A percentile compares a stretch with the other conserved stretches of the same genome.
Conservation (phyloP, 1,139 yeast species). For the Suhomyces taliae region DNA sequence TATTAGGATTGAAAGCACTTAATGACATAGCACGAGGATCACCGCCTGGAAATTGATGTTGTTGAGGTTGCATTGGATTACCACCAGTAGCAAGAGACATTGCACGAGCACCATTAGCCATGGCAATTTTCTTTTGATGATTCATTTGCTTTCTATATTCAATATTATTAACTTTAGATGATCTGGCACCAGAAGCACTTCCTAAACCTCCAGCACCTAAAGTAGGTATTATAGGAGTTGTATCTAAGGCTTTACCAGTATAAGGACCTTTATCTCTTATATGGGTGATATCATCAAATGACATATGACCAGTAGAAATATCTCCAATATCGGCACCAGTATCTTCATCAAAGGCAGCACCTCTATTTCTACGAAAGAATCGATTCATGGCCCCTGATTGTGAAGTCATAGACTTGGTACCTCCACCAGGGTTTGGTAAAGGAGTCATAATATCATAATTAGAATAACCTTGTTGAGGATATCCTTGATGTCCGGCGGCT, state of each 20-base stretch:
- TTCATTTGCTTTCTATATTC: slow-evolving; percentile 71
- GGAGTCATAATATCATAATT: slow-evolving; percentile 26
- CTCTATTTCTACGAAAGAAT: slow-evolving; percentile 45
- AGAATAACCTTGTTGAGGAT: slow-evolving; percentile 11
- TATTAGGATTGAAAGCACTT: slow-evolving; percentile 27
- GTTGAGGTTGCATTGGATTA: slow-evolving; percentile 35
- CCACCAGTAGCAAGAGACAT: slow-evolving; percentile 39
- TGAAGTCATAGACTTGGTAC: slow-evolving; percentile 48
- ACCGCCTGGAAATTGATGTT: slow-evolving; percentile 9
- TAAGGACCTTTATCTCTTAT: slow-evolving; percentile 65
- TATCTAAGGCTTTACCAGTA: slow-evolving; percentile 43
- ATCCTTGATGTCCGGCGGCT: background rate
- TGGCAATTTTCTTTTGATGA: slow-evolving; percentile 61
- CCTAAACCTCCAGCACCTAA: slow-evolving; percentile 27
- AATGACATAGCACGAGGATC: slow-evolving; percentile 62
- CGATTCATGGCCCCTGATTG: slow-evolving; percentile 36
- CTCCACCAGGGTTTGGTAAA: slow-evolving; percentile 18
- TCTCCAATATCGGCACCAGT: slow-evolving; percentile 49
- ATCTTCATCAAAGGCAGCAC: slow-evolving; percentile 50
- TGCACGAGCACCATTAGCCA: slow-evolving; percentile 49
- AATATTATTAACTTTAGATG: slow-evolving; percentile 41
- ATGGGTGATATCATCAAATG: slow-evolving; percentile 64
- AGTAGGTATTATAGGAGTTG: slow-evolving; percentile 76
- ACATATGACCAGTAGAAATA: slow-evolving; percentile 42
- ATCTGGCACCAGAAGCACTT: slow-evolving; percentile 13